Evolutionary conservation across 805 yeast species (phyloP), one percentile per base, ranked within the genome.

Genomic region (Priceomyces haplophilus): DNA sequence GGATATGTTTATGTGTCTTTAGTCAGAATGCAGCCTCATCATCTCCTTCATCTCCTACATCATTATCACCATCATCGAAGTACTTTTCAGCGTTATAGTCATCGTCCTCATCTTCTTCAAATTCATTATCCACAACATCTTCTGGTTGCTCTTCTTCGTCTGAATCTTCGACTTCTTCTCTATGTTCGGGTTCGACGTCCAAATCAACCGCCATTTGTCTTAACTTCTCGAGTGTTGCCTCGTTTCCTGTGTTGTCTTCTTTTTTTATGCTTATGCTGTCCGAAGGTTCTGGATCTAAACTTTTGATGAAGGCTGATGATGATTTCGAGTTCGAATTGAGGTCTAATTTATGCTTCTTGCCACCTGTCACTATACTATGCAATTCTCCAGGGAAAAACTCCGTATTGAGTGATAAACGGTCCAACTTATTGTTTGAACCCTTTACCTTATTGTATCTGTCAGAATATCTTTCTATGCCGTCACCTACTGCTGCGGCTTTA

Each of bases 51-150:
- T 73, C 83, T 30, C 73, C 82, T 16, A 71, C 79, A 31, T 75
- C 80, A 33, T 61, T 70, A 40, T 83, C 87, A 34, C 83, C 85
- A 50, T 77, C 83, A 56, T 84, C 89, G 54, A 84, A 84, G 62
- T 84, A 84, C 61, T 79, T 80, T 52, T 84, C 91, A 7, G 91
- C 91, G 53, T 84, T 84, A 54, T 84, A 84, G 58, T 83, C 88
- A 55, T 82, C 87, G 51, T 84, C 89, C 19, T 83, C 88, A 43
- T 83, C 85, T 49, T 82, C 88, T 47, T 80, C 84, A 50, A 74
- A 77, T 47, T 82, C 86, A 47, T 83, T 88, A 52, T 83, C 88
- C 37, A 68, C 64, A n/a, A 79, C 85, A 16, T 67, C 73, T 25
- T 79, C 83, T 8, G 65, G 77, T 15, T 63, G 69, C 7, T 54